Percentiles rank a stretch among this genome's conserved stretches.
Conservation (phyloP, 305 asterid species). For the Euphrasia arctica region DNA sequence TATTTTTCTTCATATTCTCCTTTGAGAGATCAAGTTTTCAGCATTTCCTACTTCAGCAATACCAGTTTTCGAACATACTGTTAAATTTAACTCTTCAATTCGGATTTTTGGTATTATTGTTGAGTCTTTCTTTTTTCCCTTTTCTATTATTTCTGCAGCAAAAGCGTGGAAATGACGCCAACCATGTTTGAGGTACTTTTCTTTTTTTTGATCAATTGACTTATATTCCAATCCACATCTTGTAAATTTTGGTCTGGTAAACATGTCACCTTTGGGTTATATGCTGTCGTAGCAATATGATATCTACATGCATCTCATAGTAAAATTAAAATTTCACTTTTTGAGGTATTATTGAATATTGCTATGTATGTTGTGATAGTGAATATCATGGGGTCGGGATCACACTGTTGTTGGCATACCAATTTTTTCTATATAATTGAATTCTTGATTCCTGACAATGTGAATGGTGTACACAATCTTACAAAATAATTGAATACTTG, state of each 20-base stretch:
- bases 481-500: too few relatives aligned
- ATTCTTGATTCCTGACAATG: neutral
- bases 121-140: conserved; percentile 10
- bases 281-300: conserved; percentile 13
- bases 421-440: neutral
- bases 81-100: conserved; percentile 15
- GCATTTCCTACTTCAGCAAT: neutral
- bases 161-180: conserved; percentile 31
- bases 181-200: conserved; percentile 36
- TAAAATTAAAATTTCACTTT: conserved; percentile 5
- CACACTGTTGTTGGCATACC: neutral
- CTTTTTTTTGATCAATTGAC: conserved; percentile 23
- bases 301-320: conserved; percentile 15
- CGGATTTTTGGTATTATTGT: conserved; percentile 3
- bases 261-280: conserved; percentile 9
- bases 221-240: conserved; percentile 12
- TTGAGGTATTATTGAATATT: neutral
- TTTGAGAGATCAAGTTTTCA: neutral
- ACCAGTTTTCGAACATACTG: neutral
- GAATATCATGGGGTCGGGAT: neutral
- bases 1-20: conserved; percentile 5
- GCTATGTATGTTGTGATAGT: neutral
- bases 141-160: conserved; percentile 38
- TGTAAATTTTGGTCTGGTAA: conserved; percentile 16
- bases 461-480: too few relatives aligned